Percentiles rank a stretch among this genome's conserved stretches.
These are phyloP conservation scores for Zygoascus bituminiphila DNA, from an alignment of 805 yeast genomes.

Conservation along the genomic window DNA sequence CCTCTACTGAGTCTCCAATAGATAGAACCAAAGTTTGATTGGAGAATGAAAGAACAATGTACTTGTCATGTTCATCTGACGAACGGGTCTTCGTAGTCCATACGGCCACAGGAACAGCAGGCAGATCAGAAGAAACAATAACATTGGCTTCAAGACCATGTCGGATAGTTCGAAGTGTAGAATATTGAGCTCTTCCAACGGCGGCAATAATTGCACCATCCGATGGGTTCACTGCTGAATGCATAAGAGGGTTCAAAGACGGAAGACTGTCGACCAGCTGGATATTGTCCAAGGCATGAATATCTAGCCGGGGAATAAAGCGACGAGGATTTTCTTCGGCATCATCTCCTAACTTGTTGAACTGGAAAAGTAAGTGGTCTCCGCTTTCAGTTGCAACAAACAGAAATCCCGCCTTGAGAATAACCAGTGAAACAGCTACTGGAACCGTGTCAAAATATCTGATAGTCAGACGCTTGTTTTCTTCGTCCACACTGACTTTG, in stretches of 20 bases:
- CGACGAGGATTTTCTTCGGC: background rate
- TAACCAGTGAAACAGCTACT: slow-evolving; percentile 42
- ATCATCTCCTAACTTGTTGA: slow-evolving; percentile 23
- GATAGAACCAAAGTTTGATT: slow-evolving; percentile 65
- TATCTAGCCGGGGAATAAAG: slow-evolving; percentile 12
- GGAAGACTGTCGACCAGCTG: slow-evolving; percentile 39
- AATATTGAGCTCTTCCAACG: slow-evolving; percentile 20
- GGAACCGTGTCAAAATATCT: slow-evolving; percentile 72
- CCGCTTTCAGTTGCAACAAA: slow-evolving; percentile 58
- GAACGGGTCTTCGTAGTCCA: slow-evolving; percentile 50
- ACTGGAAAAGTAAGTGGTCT: slow-evolving; percentile 61
- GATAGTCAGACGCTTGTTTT: slow-evolving; percentile 13
- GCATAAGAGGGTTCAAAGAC: slow-evolving; percentile 47
- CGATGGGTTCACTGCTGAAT: slow-evolving; percentile 28
- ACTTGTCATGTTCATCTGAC: slow-evolving; percentile 46
- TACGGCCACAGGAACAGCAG: slow-evolving; percentile 51
- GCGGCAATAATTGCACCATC: slow-evolving; percentile 26
- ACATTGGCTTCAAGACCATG: slow-evolving; percentile 55
- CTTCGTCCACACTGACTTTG: slow-evolving; percentile 48
- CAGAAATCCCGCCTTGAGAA: slow-evolving; percentile 69
- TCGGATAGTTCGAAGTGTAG: slow-evolving; percentile 41
- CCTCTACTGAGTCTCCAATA: slow-evolving; percentile 74
- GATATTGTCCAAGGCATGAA: slow-evolving; percentile 41
- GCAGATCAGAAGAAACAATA: slow-evolving; percentile 69
- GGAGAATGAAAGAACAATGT: slow-evolving; percentile 55